phyloP scores from a whole-genome alignment of 345 rosid species.

The Gossypium australe region DNA sequence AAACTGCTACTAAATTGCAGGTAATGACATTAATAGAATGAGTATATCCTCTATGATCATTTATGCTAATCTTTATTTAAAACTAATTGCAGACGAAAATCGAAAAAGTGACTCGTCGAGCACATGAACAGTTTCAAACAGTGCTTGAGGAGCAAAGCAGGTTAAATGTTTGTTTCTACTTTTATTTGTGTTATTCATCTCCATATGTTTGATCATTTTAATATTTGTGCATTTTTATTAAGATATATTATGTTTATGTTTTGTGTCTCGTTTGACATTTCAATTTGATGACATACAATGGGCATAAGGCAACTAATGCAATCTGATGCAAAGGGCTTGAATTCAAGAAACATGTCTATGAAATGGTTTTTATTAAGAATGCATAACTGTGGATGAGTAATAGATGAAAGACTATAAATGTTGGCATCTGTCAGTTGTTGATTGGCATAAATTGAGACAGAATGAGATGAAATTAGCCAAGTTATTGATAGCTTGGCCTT shows the following conservation, averaged over 20 bases:
- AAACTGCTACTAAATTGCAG: conserved; percentile 97
- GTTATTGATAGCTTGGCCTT: too few species aligned
- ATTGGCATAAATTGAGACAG: not conserved
- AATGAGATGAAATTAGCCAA: not conserved
- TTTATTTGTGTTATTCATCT: not conserved
- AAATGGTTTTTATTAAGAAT: not conserved
- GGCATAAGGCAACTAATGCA: not conserved
- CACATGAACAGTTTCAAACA: conserved; percentile 94
- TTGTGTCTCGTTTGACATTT: not conserved
- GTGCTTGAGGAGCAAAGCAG: conserved; percentile 94
- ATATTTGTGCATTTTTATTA: not conserved
- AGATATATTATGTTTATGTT: not conserved
- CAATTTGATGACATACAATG: not conserved
- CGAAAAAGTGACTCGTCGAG: conserved; percentile 94
- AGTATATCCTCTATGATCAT: not conserved
- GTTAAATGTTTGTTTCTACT: conserved; percentile 29
- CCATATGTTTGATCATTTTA: conserved; percentile 1
- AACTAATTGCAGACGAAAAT: conserved; percentile 59
- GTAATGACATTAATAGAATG: conserved; percentile 38
- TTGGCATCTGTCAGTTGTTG: not conserved
- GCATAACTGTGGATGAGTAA: not conserved
- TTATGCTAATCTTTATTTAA: conserved; percentile 13
- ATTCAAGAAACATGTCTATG: not conserved
- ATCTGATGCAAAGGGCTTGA: not conserved
- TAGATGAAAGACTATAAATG: not conserved